Evolutionary conservation across 1,139 yeast genomes (phyloP), one percentile per base, ranked within the genome.

Genomic region (Debaryomycetaceae sp.): DNA sequence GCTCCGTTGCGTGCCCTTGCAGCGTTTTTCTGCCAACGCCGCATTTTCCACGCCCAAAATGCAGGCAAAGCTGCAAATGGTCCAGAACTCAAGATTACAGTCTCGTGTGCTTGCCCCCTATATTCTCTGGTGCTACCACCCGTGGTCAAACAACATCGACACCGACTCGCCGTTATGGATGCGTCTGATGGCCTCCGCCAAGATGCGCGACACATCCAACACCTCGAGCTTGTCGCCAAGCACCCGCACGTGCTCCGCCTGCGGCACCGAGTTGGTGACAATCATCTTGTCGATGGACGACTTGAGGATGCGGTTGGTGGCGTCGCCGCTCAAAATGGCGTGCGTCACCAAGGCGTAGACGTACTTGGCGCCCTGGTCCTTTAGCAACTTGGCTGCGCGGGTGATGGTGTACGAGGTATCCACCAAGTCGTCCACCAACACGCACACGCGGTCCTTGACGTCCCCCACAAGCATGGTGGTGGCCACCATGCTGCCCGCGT

Each of bases 151-250:
- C 39, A 91, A 67, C 85, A 88, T 83, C 13, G 95, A 82, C 14
- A 91, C 95, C 18, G 91, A 78, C 63, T 91, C 99, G 43, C 99
- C 99, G 46, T 91, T 91, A 57, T 91, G 96, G 29, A 91, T 89
- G 55, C 99, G 71, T 56, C 99, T 71, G 30, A 91, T 86, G 2
- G 97, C 91, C 55, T 91, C 99, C 11, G 94, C 96, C 49, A 91
- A 81, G 12, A 89, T 77, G 37, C 84, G 66, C 5, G 95, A 79
- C 10, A 91, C 91, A 49, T 93, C 98, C 48, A 91, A 65, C 6
- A 89, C 89, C 46, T 83, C 95, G 29, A 86, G 62, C 50, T 72
- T 71, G 34, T 74, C 77, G 4, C 70, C 69, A 34, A 85, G 76
- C n/a, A 73, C 60, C n/a, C 46, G 53, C 4, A 58, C 54, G 49